Evolutionary conservation across 768 basidiomycete genomes (phyloP).

Genomic region (Termitomyces sp.): DNA sequence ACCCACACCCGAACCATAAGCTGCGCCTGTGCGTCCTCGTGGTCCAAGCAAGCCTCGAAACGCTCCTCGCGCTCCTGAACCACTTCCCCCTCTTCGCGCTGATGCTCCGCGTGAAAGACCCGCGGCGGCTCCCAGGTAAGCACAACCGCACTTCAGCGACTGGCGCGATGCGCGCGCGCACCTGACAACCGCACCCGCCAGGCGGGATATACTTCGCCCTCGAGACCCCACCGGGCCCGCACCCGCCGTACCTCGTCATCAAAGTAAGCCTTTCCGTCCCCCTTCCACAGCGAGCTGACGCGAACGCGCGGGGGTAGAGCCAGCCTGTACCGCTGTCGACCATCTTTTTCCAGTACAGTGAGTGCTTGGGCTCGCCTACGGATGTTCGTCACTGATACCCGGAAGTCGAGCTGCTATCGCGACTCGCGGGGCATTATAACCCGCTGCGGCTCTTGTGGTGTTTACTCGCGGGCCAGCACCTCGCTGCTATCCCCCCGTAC

Average conservation of each 20-base stretch:
- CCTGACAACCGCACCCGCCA: not conserved
- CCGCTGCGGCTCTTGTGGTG: slow-evolving; percentile 47
- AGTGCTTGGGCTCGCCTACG: too few species aligned
- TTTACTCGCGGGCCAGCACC: slow-evolving; percentile 40
- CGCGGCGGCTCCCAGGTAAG: slow-evolving; percentile 73
- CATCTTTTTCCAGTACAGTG: slow-evolving; percentile 59
- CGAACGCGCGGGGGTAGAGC: slow-evolving; percentile 30
- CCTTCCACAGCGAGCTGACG: too few species aligned
- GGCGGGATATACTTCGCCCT: slow-evolving; percentile 28
- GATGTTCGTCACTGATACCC: too few species aligned
- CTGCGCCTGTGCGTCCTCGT: slow-evolving; percentile 48
- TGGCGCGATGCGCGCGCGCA: too few species aligned
- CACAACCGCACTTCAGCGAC: too few species aligned
- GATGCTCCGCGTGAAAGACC: slow-evolving; percentile 80
- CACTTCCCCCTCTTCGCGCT: slow-evolving; percentile 90
- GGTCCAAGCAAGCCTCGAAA: slow-evolving; percentile 58
- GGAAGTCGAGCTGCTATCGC: slow-evolving; percentile 44
- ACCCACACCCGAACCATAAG: too few species aligned
- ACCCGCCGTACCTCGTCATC: slow-evolving; percentile 17
- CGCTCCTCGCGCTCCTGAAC: slow-evolving; percentile 74
- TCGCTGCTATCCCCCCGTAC: slow-evolving; percentile 42
- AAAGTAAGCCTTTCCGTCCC: slow-evolving; percentile 23
- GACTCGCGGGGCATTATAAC: slow-evolving; percentile 50
- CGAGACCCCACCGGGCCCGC: slow-evolving; percentile 18
- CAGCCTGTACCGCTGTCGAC: slow-evolving; percentile 43